phyloP scores from a whole-genome alignment of 2,329 filamentous ascomycete species.

The Colletotrichum phormii region DNA sequence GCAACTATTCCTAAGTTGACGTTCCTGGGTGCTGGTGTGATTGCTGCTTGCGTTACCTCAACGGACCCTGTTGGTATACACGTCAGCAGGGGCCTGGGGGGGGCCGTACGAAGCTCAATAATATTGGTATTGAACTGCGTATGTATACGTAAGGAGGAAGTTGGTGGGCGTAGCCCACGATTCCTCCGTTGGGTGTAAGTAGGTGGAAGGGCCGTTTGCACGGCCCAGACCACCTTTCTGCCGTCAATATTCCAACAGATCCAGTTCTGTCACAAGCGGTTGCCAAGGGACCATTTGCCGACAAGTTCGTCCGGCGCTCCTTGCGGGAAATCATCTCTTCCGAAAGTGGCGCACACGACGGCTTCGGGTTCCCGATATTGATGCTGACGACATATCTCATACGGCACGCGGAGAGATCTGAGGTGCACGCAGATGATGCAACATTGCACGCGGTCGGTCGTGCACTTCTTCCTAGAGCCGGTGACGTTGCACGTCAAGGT shows the following conservation, averaged over 20 bases:
- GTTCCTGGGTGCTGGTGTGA: slow-evolving; percentile 65
- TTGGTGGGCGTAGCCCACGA: too few relatives aligned
- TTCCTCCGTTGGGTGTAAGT: too few relatives aligned
- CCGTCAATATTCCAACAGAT: too few relatives aligned
- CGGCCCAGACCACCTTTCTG: too few relatives aligned
- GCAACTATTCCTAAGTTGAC: slow-evolving; percentile 66
- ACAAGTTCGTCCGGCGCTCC: slow-evolving; percentile 68
- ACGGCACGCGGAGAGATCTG: slow-evolving; percentile 59
- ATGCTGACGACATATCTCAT: slow-evolving; percentile 69
- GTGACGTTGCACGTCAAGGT: slow-evolving; percentile 61
- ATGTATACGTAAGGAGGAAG: too few relatives aligned
- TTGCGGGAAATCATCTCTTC: slow-evolving; percentile 72
- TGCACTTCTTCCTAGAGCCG: slow-evolving; percentile 36
- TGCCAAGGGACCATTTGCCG: slow-evolving; percentile 71
- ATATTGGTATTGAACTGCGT: too few relatives aligned
- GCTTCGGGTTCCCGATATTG: slow-evolving; percentile 71
- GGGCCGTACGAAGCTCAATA: too few relatives aligned
- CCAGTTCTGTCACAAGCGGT: slow-evolving; percentile 72
- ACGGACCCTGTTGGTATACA: too few relatives aligned
- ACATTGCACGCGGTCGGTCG: background rate
- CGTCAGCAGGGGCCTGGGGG: too few relatives aligned
- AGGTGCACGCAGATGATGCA: slow-evolving; percentile 10
- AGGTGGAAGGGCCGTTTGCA: too few relatives aligned
- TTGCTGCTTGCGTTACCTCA: slow-evolving; percentile 70
- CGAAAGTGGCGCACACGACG: slow-evolving; percentile 72